Conservation (phyloP, 192 early-diverging fungal species). For the Lobosporangium transversale region DNA sequence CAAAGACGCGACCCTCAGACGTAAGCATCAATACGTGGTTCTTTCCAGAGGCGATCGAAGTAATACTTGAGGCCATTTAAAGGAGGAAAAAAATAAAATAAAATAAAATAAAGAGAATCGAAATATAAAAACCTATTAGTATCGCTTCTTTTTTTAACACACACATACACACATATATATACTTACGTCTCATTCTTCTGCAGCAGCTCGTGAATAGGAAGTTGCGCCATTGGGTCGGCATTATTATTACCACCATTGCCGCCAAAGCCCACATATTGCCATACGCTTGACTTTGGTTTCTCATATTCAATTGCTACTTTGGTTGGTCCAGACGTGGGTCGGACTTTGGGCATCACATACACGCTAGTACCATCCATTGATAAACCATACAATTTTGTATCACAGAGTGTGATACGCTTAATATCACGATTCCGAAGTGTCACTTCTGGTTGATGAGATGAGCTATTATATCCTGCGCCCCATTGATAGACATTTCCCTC, state of each 20-base stretch:
- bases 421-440: conserved; percentile 52
- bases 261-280: conserved; percentile 42
- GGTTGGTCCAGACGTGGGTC: conserved; percentile 26
- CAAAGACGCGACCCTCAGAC: conserved; percentile 53
- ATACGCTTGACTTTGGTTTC: conserved; percentile 7
- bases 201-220: conserved; percentile 27
- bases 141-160: too few species aligned
- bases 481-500: conserved; percentile 56
- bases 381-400: conserved; percentile 29
- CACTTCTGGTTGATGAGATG: conserved; percentile 32
- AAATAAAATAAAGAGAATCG: too few species aligned
- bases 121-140: too few species aligned
- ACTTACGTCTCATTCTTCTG: conserved; percentile 29
- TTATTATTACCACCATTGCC: conserved; percentile 3
- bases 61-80: conserved; percentile 36
- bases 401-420: conserved; percentile 30
- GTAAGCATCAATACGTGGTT: conserved; percentile 54
- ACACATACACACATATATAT: background rate
- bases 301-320: conserved; percentile 41
- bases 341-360: conserved; percentile 45
- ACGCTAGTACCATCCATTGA: conserved; percentile 31
- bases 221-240: conserved; percentile 40
- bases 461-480: conserved; percentile 43
- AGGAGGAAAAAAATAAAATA: background rate
- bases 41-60: conserved; percentile 48